Evolutionary conservation across 805 yeast species (phyloP), one percentile per base, ranked within the genome.

Genomic region (Saccharomycopsis schoenii): DNA sequence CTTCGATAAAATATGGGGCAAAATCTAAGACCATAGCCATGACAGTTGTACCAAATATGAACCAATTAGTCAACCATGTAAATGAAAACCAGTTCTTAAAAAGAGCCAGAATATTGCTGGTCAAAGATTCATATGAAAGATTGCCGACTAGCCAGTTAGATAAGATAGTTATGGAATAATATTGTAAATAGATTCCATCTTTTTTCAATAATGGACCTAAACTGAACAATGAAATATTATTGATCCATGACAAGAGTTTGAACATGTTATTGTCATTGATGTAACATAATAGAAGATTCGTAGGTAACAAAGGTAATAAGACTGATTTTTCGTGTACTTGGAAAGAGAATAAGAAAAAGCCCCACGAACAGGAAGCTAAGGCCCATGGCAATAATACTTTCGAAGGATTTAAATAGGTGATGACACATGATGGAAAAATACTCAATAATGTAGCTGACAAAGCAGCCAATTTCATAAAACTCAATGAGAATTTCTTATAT

Each of bases 251-350:
- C 1, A 89, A 82, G 74, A 89, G 81, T 83, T n/a, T 84, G 77
- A 19, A 83, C 81, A 64, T 82, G 77, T 54, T 83, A 76, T 64
- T 60, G 61, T 83, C 82, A 42, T 82, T 81, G 37, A 68, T 42
- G 39, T 79, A 74, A 55, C 83, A 76, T 65, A 81, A 75, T 8
- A 92, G 73, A 60, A 94, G 74, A 0, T 94, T 83, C 11, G 90
- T 82, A 4, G 98, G 98, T 67, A 94, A 70, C 65, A 94, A 77
- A 0, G 99, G 98, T 1, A 94, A 80, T 62, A 94, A 74, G 15
- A 94, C 92, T 0, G 94, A 82, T 73, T 94, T 94, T 73, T 94
- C 98, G 71, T 94, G 99, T 4, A 94, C 98, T 71, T 93, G 98
- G 76, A 90, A 94, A 39, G 96, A 86, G 71, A 94, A 94, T 59